phyloP scores from a whole-genome alignment of 129 eudicot species.

The Tanacetum coccineum region DNA sequence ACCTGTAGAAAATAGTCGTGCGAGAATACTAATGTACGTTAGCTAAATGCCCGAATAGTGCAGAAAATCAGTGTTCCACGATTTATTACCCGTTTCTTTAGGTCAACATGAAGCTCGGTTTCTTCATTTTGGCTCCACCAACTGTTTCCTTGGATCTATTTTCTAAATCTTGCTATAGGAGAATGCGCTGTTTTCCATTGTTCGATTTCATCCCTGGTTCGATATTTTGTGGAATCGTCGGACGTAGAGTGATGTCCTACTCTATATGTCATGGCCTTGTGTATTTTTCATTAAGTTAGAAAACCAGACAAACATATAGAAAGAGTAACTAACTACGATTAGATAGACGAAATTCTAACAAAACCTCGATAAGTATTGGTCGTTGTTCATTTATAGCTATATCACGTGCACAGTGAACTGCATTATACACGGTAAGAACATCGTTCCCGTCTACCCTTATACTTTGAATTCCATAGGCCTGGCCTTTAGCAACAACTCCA shows the following conservation, averaged over 20 bases:
- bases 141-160: slow-evolving; percentile 3
- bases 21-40: too few species aligned
- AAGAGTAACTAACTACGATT: not conserved
- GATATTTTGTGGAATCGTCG: not conserved
- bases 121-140: slow-evolving; percentile 13
- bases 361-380: slow-evolving; percentile 11
- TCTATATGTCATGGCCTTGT: slow-evolving; percentile 11
- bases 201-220: not conserved
- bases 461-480: slow-evolving; percentile 1
- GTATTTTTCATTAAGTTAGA: not conserved
- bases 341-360: not conserved
- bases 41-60: not conserved
- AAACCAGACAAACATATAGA: not conserved
- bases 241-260: slow-evolving; percentile 13
- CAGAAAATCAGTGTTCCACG: not conserved
- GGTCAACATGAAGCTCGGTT: not conserved
- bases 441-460: slow-evolving; percentile 1
- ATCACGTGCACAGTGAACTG: not conserved
- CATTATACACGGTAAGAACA: not conserved
- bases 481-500: not conserved
- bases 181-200: not conserved
- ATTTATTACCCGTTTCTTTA: not conserved
- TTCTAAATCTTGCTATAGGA: slow-evolving; percentile 8
- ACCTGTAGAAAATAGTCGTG: not conserved
- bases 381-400: not conserved